Conservation (phyloP, 176 grass and related monocot species). For the Canna indica region DNA sequence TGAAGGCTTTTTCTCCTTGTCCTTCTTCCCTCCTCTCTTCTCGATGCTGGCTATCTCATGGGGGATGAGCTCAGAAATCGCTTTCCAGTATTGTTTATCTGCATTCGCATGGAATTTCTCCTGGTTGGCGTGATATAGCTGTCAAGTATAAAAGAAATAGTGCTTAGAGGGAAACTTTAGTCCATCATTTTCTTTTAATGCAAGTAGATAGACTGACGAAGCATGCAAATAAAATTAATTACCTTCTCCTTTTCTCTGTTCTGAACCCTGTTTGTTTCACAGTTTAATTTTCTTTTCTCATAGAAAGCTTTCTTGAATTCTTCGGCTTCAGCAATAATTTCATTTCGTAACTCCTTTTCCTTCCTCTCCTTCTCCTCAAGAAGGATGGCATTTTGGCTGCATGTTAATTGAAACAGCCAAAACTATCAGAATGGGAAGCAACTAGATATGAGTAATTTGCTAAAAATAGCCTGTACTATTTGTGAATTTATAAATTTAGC, state of each 20-base stretch:
- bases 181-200: not conserved
- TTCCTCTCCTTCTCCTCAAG: conserved; percentile 22
- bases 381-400: conserved; percentile 21
- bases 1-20: conserved; percentile 14
- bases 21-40: conserved; percentile 17
- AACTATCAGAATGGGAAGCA: not conserved
- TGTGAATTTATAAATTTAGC: too few species aligned
- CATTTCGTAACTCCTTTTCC: conserved; percentile 11
- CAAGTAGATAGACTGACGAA: not conserved
- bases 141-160: not conserved
- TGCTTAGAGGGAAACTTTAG: not conserved
- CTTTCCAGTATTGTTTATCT: conserved; percentile 24
- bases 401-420: not conserved
- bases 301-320: conserved; percentile 18
- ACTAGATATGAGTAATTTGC: not conserved
- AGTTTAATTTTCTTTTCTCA: conserved; percentile 21
- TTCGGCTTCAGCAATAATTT: conserved; percentile 14
- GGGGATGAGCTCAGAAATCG: conserved; percentile 12
- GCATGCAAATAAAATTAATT: not conserved
- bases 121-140: conserved; percentile 14
- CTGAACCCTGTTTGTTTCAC: conserved; percentile 14
- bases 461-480: too few species aligned
- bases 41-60: conserved; percentile 18
- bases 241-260: conserved; percentile 23
- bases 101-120: conserved; percentile 23